Base-by-base conservation (phyloP, 2,329 filamentous ascomycete genomes). In the Clonostachys chloroleuca region DNA sequence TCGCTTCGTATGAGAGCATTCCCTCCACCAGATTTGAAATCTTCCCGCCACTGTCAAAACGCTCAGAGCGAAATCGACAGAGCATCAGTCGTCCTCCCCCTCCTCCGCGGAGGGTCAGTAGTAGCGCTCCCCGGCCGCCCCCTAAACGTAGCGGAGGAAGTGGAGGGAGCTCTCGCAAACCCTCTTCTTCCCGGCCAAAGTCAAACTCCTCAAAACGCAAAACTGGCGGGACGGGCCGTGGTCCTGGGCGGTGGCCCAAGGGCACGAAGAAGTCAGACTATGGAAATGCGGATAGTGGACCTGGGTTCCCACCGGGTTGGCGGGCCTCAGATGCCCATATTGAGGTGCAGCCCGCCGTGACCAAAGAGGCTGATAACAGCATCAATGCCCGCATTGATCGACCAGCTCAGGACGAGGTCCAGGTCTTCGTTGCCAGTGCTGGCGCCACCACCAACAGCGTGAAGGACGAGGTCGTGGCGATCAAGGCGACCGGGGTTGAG, bases 21-120 rank as follows among this genome's bases (percentile, higher is more conserved):
- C 87, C 87, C 4, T 72, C 83, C 0, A 82, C 74, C 2, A 80
- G 89, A 34, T 95, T 90, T 62, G 86, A 91, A 56, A 81, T 94
- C 39, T 92, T 88, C 57, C 89, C 89, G 9, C 80, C 86, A 0
- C 67, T 87, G 9, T 69, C 68, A 12, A 73, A 79, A 18, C 71
- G 78, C 7, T 59, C 65, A 14, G 74, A 75, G 41, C 69, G 77
- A 14, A 60, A 69, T 12, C 70, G 77, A 17, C 60, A 66, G 17
- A 67, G 64, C 8, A 66, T 71, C 4, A 61, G 62, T 37, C 67
- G 75, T 17, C 63, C 72, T 14, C 47, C 58, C 8, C 46, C 58
- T 55, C 14, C 59, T 57, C 34, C 47, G 30, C 24, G 9, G 24
- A 30, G 8, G 24, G 9, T 30, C 9, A 30, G 24, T 30, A 46